Conservation (phyloP, 345 rosid genomes). For the Hypericum androsaemum region DNA sequence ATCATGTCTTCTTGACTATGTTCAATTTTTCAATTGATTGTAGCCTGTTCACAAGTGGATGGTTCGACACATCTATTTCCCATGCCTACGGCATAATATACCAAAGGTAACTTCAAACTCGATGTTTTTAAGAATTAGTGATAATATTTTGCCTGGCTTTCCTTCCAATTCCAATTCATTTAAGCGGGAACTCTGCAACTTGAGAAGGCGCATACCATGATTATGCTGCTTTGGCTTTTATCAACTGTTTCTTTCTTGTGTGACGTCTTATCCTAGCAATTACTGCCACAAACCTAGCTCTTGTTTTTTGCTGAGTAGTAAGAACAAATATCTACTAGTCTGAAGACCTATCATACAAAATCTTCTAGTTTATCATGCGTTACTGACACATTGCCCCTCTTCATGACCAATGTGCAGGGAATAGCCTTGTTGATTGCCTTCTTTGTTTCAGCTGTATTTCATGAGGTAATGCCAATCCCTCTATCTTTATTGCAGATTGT, state of each 20-base stretch:
- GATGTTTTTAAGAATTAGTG: too few relatives aligned
- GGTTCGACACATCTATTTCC: constrained; percentile 93
- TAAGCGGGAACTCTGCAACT: too few relatives aligned
- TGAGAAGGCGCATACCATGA: too few relatives aligned
- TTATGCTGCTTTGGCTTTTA: too few relatives aligned
- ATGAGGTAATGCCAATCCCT: constrained; percentile 49
- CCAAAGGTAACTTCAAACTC: constrained; percentile 48
- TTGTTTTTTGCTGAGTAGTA: too few relatives aligned
- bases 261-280: too few relatives aligned
- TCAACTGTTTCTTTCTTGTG: too few relatives aligned
- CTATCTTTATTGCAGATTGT: not conserved
- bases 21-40: constrained; percentile 13
- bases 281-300: too few relatives aligned
- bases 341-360: not conserved
- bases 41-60: constrained; percentile 99
- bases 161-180: too few relatives aligned
- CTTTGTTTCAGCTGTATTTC: constrained; percentile 85
- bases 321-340: not conserved
- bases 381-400: not conserved
- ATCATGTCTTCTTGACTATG: too few relatives aligned
- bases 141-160: too few relatives aligned
- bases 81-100: constrained; percentile 63
- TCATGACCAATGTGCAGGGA: constrained; percentile 30
- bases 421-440: constrained; percentile 64
- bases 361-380: not conserved